phyloP scores from a whole-genome alignment of 2,329 filamentous ascomycete genomes.

The Colletotrichum sp. region DNA sequence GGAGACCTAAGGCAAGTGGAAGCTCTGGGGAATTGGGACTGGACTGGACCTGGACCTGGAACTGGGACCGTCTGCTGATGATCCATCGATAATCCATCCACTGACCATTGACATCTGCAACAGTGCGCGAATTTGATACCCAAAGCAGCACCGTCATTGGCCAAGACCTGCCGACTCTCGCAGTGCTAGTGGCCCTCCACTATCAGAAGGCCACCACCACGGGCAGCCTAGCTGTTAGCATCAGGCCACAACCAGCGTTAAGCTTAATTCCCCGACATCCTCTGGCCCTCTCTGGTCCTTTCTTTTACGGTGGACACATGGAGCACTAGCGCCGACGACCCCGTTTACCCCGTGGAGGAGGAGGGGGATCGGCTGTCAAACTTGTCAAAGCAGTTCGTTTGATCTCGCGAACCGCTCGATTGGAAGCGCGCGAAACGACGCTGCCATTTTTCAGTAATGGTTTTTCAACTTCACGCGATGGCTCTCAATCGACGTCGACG shows the following conservation, averaged over 20 bases:
- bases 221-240: not conserved
- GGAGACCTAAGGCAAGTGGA: not conserved
- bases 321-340: not conserved
- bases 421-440: not conserved
- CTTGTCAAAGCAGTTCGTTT: slow-evolving; percentile 13
- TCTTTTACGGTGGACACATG: slow-evolving; percentile 6
- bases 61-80: not conserved
- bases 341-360: not conserved
- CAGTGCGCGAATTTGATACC: not conserved
- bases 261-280: slow-evolving; percentile 17
- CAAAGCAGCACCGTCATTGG: not conserved
- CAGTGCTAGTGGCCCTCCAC: not conserved
- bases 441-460: not conserved
- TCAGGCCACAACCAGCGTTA: slow-evolving; percentile 3
- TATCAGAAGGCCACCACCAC: not conserved
- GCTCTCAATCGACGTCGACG: not conserved
- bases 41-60: not conserved
- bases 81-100: not conserved
- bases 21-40: not conserved
- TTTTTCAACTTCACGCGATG: not conserved
- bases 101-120: not conserved
- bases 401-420: not conserved
- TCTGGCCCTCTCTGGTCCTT: not conserved
- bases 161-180: not conserved
- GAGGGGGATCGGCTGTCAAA: not conserved